A percentile compares a stretch with the other conserved stretches of the same genome.
phyloP scores from a whole-genome alignment of 345 rosid genomes.

The Angophora floribunda region DNA sequence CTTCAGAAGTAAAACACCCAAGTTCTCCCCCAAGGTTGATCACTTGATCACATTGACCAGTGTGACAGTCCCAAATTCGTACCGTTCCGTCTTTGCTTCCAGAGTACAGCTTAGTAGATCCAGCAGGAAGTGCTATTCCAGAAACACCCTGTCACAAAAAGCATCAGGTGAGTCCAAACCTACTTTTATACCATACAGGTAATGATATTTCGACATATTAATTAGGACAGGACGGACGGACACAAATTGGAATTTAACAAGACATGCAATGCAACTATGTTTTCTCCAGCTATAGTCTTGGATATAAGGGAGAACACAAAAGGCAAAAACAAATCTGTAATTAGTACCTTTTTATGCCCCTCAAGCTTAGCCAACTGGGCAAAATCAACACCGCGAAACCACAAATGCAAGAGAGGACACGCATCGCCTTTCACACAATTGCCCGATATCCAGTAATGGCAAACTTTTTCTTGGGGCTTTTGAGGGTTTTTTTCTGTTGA shows the following conservation, averaged over 20 bases:
- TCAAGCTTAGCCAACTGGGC: slow-evolving; percentile 16
- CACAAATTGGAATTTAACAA: not conserved
- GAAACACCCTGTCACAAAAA: not conserved
- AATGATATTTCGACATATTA: too few species aligned
- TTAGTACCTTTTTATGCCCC: slow-evolving; percentile 19
- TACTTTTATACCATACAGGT: not conserved
- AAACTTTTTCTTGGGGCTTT: not conserved
- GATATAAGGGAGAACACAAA: not conserved
- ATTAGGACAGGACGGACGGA: too few species aligned
- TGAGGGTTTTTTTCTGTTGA: not conserved
- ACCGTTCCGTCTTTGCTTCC: not conserved
- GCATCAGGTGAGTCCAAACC: not conserved
- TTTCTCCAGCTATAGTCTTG: not conserved
- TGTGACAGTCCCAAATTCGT: not conserved
- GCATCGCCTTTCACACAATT: slow-evolving; percentile 6
- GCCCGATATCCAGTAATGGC: slow-evolving; percentile 11
- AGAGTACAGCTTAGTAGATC: not conserved
- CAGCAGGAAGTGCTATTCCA: not conserved
- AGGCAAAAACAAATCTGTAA: not conserved
- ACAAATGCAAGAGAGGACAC: slow-evolving; percentile 10
- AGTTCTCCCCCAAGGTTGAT: not conserved
- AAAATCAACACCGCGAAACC: slow-evolving; percentile 17
- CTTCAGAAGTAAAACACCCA: not conserved
- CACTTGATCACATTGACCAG: not conserved
- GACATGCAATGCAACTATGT: not conserved